phyloP scores from a whole-genome alignment of 768 basidiomycete genomes.

The Amanita polypyramis region DNA sequence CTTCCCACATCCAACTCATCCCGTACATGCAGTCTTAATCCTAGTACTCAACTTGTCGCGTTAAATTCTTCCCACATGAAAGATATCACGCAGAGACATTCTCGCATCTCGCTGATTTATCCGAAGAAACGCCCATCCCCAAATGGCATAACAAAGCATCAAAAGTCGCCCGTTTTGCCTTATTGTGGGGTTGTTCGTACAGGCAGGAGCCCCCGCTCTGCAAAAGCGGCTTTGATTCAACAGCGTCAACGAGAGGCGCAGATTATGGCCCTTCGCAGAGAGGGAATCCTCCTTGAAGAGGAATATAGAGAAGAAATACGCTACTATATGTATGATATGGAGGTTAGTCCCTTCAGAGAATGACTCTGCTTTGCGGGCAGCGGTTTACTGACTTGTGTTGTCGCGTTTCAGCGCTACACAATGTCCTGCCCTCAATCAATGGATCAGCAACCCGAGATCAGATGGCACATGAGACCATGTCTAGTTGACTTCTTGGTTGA shows the following conservation, averaged over 20 bases:
- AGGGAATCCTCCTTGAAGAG: slow-evolving; percentile 79
- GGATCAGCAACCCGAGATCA: slow-evolving; percentile 98
- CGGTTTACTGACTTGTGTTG: slow-evolving; percentile 10
- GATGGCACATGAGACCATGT: slow-evolving; percentile 99
- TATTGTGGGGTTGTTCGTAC: slow-evolving; percentile 35
- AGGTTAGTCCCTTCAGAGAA: slow-evolving; percentile 54
- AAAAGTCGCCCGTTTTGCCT: slow-evolving; percentile 46
- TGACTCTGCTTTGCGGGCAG: slow-evolving; percentile 12
- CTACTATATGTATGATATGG: slow-evolving; percentile 95
- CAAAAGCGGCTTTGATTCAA: slow-evolving; percentile 46
- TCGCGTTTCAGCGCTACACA: slow-evolving; percentile 51
- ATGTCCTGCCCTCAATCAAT: slow-evolving; percentile 92
- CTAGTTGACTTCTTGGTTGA: slow-evolving; percentile 98
- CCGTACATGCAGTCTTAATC: slow-evolving; percentile 27
- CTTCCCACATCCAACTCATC: slow-evolving; percentile 15
- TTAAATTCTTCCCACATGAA: slow-evolving; percentile 57
- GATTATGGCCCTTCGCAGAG: slow-evolving; percentile 55
- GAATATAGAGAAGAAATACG: slow-evolving; percentile 93
- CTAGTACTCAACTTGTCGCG: slow-evolving; percentile 32
- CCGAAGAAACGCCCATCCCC: slow-evolving; percentile 83
- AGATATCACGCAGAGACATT: slow-evolving; percentile 57
- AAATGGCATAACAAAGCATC: slow-evolving; percentile 61
- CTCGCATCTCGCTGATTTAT: slow-evolving; percentile 57
- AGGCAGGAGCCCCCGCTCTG: slow-evolving; percentile 51
- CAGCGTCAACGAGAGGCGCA: slow-evolving; percentile 65